Conservation (phyloP, 2,329 filamentous ascomycete species). For the Aspergillus pseudoviridinutans region DNA sequence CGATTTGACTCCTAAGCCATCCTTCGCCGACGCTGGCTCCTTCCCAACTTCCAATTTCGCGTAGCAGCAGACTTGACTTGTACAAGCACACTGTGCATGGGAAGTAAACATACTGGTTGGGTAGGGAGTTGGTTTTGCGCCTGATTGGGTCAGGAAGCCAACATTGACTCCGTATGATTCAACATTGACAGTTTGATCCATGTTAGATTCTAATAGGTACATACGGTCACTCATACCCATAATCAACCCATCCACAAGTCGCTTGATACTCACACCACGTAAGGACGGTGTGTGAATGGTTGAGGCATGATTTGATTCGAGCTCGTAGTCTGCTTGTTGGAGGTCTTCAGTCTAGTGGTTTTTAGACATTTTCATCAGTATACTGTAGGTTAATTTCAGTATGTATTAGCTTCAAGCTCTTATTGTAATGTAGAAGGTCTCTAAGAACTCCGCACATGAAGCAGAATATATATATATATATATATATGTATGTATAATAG, state of each 20-base stretch:
- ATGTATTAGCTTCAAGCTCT: too few species aligned
- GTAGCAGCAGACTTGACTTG: neutral
- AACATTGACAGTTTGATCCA: neutral
- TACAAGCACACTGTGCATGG: neutral
- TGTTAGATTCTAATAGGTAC: neutral
- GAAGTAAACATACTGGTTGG: neutral
- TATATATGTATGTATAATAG: neutral
- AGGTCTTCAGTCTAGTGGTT: too few species aligned
- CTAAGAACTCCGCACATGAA: neutral
- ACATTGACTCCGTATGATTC: neutral
- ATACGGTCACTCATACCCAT: neutral
- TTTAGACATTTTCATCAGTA: neutral
- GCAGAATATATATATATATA: neutral
- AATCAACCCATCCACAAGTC: neutral
- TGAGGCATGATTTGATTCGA: neutral
- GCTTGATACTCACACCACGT: too few species aligned
- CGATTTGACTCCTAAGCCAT: neutral
- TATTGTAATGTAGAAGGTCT: too few species aligned
- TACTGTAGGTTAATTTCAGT: too few species aligned
- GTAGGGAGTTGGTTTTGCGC: neutral
- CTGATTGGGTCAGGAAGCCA: neutral
- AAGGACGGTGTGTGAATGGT: neutral
- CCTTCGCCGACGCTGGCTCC: neutral
- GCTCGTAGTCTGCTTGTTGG: too few species aligned
- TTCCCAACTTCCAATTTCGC: neutral